phyloP scores from a whole-genome alignment of 139 green algal genomes.

The Chlamydomonas asymmetrica region DNA sequence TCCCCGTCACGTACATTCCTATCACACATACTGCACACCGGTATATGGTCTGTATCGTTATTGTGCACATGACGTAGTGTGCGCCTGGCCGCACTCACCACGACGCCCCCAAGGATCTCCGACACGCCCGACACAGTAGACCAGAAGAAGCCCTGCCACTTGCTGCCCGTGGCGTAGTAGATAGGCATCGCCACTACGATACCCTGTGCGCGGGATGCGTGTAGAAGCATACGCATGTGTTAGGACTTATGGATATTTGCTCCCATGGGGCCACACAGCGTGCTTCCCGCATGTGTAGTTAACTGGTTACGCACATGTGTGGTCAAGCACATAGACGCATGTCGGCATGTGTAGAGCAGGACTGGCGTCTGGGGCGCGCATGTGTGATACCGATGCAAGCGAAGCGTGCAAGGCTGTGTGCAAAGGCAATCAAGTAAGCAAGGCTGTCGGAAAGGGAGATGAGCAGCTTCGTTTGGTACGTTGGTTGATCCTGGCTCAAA shows the following conservation, averaged over 20 bases:
- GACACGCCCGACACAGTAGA: conserved; percentile 65
- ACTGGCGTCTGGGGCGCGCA: not conserved
- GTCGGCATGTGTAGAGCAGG: too few species aligned
- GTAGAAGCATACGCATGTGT: not conserved
- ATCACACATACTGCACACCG: not conserved
- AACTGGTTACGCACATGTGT: not conserved
- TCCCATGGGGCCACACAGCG: not conserved
- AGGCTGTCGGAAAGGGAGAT: too few species aligned
- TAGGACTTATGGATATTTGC: not conserved
- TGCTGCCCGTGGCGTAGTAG: conserved; percentile 76
- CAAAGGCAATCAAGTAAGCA: too few species aligned
- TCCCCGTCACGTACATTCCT: not conserved
- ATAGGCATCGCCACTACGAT: conserved; percentile 86
- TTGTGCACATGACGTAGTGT: not conserved
- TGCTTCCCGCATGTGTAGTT: not conserved
- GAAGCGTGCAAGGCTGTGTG: not conserved
- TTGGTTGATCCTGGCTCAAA: too few species aligned
- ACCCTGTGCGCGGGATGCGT: conserved; percentile 57
- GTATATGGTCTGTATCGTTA: not conserved
- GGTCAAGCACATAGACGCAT: too few species aligned
- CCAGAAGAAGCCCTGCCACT: conserved; percentile 75
- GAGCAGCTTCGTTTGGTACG: too few species aligned
- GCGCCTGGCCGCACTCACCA: conserved; percentile 40
- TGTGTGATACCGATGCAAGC: not conserved
- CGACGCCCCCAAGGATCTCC: conserved; percentile 76